A percentile compares a stretch with the other conserved stretches of the same genome.
These are phyloP conservation scores for Guyanaporus albipodus DNA, from an alignment of 768 basidiomycete species.

Conservation along the genomic window DNA sequence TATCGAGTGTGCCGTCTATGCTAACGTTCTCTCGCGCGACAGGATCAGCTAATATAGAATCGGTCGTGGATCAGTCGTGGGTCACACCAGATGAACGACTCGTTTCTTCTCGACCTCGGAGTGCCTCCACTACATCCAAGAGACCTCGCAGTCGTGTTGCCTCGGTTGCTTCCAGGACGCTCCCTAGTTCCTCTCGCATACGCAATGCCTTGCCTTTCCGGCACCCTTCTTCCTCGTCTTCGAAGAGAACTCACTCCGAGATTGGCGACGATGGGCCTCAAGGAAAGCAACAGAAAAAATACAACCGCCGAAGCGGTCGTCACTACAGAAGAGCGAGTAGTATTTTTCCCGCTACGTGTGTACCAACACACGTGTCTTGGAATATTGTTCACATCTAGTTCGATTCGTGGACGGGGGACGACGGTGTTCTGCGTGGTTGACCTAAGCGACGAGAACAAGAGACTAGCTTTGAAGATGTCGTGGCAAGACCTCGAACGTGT, in stretches of 20 bases:
- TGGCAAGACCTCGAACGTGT: constrained; percentile 1
- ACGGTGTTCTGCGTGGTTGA: constrained; percentile 12
- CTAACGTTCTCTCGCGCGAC: background rate
- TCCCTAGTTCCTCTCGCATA: no score
- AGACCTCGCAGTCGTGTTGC: no score
- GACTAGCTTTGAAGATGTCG: background rate
- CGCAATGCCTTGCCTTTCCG: no score
- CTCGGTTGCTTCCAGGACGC: background rate
- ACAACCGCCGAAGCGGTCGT: no score
- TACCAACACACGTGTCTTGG: background rate
- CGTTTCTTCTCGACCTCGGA: background rate
- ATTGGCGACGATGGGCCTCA: no score
- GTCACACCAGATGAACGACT: background rate
- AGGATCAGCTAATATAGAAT: background rate
- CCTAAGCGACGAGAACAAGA: background rate
- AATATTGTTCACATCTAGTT: background rate
- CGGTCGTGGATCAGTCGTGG: background rate
- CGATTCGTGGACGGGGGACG: constrained; percentile 12
- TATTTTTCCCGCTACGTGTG: background rate
- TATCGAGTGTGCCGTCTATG: background rate
- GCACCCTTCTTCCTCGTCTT: no score
- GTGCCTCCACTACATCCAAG: background rate
- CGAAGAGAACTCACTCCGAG: no score
- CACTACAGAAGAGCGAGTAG: background rate
- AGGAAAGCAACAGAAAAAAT: no score